Evolutionary conservation across 1,284 basidiomycete species (phyloP).

Genomic region (Anthracocystis setariae): DNA sequence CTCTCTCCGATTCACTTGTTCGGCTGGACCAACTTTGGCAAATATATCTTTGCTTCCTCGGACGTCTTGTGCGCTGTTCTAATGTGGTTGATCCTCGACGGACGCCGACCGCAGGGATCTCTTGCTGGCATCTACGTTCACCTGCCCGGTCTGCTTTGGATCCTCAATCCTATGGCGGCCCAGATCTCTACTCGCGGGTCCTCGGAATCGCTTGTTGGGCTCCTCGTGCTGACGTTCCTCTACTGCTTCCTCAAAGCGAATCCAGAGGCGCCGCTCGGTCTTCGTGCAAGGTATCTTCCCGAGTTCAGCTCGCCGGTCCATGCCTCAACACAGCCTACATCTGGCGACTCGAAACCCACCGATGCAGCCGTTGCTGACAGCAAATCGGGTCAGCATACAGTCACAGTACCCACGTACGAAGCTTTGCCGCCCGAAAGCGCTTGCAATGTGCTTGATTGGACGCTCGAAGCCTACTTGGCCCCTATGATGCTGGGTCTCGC

Average conservation of each 20-base stretch:
- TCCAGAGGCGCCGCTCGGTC: conserved; percentile 49
- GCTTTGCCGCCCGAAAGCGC: conserved; percentile 44
- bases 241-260: conserved; percentile 55
- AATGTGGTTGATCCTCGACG: conserved; percentile 76
- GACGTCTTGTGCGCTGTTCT: conserved; percentile 84
- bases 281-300: conserved; percentile 13
- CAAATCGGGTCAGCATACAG: neutral
- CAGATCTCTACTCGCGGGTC: conserved; percentile 96
- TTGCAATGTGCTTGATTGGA: conserved; percentile 43
- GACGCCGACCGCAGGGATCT: conserved; percentile 33
- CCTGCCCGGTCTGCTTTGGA: conserved; percentile 74
- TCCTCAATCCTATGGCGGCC: conserved; percentile 92
- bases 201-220: conserved; percentile 86
- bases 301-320: conserved; percentile 11
- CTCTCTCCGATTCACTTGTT: conserved; percentile 79
- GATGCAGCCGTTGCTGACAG: neutral
- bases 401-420: conserved; percentile 15
- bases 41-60: conserved; percentile 85
- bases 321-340: neutral
- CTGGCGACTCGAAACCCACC: neutral
- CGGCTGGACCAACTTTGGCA: conserved; percentile 72
- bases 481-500: conserved; percentile 59
- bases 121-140: conserved; percentile 41
- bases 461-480: conserved; percentile 46
- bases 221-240: conserved; percentile 82